phyloP scores from a whole-genome alignment of 2,329 filamentous ascomycete genomes.

The Xylariaceae sp. region DNA sequence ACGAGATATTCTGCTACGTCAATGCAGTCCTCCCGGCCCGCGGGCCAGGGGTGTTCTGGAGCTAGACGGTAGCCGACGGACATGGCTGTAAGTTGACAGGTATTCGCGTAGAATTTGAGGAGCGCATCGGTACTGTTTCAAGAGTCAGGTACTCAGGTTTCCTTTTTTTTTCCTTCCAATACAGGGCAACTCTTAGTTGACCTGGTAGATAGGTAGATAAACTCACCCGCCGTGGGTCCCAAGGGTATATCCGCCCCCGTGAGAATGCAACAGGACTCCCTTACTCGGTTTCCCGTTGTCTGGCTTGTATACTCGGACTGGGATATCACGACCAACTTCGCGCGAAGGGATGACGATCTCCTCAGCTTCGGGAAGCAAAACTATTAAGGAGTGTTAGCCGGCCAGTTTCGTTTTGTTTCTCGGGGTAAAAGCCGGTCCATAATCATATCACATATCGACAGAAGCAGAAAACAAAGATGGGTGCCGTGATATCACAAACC shows the following conservation, averaged over 20 bases:
- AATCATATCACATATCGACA: too few species aligned
- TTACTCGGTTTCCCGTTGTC: conserved; percentile 46
- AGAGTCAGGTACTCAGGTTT: too few species aligned
- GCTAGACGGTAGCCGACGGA: conserved; percentile 66
- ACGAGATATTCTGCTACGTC: conserved; percentile 62
- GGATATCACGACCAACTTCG: conserved; percentile 56
- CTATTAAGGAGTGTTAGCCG: conserved; percentile 51
- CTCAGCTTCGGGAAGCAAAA: conserved; percentile 52
- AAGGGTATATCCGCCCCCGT: conserved; percentile 53
- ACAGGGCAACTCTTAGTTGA: too few species aligned
- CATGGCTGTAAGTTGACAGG: conserved; percentile 55
- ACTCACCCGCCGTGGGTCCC: conserved; percentile 12
- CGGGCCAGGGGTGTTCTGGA: conserved; percentile 64
- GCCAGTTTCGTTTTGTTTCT: conserved; percentile 44
- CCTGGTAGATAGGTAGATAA: not conserved
- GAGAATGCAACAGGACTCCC: conserved; percentile 61
- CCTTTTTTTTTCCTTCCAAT: too few species aligned
- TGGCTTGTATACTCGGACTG: conserved; percentile 53
- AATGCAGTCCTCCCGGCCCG: conserved; percentile 61
- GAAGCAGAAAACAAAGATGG: not conserved
- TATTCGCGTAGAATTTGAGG: conserved; percentile 57
- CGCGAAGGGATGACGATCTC: conserved; percentile 59
- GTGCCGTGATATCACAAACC: not conserved
- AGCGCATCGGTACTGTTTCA: conserved; percentile 43
- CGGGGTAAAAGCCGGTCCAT: too few species aligned